Evolutionary conservation across 176 grass and related monocot genomes (phyloP).

Genomic region (Raddia guianensis): DNA sequence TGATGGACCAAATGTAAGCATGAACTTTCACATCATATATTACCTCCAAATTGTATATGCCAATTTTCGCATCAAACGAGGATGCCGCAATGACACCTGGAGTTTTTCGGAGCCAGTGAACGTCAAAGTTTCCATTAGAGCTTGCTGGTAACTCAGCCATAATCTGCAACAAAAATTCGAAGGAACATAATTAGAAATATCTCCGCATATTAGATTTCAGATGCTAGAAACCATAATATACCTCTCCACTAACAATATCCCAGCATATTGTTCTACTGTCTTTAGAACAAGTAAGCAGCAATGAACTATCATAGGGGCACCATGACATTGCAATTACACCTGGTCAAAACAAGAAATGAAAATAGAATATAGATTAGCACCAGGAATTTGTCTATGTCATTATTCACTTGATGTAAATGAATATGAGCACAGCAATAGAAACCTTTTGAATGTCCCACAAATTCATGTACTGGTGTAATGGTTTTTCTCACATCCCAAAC

Average conservation of each 20-base stretch:
- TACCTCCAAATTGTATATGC: conserved; percentile 96
- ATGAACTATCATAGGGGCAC: conserved; percentile 98
- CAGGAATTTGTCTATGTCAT: conserved; percentile 1
- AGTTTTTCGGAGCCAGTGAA: conserved; percentile 97
- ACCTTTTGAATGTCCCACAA: conserved; percentile 96
- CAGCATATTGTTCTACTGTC: conserved; percentile 99
- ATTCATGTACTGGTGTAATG: conserved; percentile 93
- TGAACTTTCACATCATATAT: background rate
- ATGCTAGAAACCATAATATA: conserved; percentile 43
- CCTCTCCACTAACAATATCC: conserved; percentile 96
- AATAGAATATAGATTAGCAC: conserved; percentile 28
- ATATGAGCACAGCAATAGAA: conserved; percentile 32
- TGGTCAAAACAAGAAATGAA: conserved; percentile 42
- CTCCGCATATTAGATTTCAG: background rate
- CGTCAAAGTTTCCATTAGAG: conserved; percentile 89
- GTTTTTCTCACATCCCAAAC: conserved; percentile 99
- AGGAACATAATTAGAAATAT: conserved; percentile 28
- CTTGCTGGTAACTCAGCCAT: conserved; percentile 87
- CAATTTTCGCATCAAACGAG: conserved; percentile 91
- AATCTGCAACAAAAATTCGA: conserved; percentile 58
- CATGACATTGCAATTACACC: conserved; percentile 99
- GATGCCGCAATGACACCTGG: conserved; percentile 92
- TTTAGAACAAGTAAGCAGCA: conserved; percentile 95
- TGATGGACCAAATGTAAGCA: background rate
- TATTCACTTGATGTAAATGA: conserved; percentile 33